Evolutionary conservation across 2,329 filamentous ascomycete species (phyloP), one percentile per base, ranked within the genome.

Genomic region (Trichophaea hybrida): DNA sequence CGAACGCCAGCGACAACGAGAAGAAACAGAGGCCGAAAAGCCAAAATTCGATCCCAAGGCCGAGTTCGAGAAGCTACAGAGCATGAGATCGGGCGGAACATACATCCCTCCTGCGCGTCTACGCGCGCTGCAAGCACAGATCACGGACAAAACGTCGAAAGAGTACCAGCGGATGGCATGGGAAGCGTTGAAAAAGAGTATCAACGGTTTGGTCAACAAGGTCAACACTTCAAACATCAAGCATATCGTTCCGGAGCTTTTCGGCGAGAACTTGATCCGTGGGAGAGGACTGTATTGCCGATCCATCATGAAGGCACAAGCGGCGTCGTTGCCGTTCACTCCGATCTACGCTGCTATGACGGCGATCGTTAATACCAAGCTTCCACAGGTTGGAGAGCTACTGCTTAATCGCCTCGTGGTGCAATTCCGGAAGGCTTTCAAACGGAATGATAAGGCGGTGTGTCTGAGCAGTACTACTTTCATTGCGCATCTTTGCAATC

Each of bases 141-240:
- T 98, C 72, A 96, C 89, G 63, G 93, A 98, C 75, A 95, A 94
- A 77, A 84, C 80, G 58, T 94, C 85, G 73, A 94, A 95, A 73
- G 93, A 97, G 74, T 97, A 95, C 71, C 93, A 97, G 78, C 87
- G 93, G 69, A 94, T 98, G 88, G 89, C 90, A 6, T 98, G 93
- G 93, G 93, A 98, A 74, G 91, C 91, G 10, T 76, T 98, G 70
- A 98, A 98, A 76, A 98, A 98, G 77, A 93, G 87, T 53, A 95
- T 98, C 74, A 97, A 98, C 71, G 93, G 93, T 68, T 76, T 98
- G 66, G 95, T 98, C 78, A 98, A 98, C 79, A 98, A 98, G 77
- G 86, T 96, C 77, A 97, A 97, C 74, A 87, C 91, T 59, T 88
- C 86, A 37, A 98, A 98, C 73, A 97, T 98, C 78, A 97, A 98